These are phyloP conservation scores for Pseudozyma sp. DNA, from an alignment of 1,284 basidiomycete species.

Conservation along the genomic window DNA sequence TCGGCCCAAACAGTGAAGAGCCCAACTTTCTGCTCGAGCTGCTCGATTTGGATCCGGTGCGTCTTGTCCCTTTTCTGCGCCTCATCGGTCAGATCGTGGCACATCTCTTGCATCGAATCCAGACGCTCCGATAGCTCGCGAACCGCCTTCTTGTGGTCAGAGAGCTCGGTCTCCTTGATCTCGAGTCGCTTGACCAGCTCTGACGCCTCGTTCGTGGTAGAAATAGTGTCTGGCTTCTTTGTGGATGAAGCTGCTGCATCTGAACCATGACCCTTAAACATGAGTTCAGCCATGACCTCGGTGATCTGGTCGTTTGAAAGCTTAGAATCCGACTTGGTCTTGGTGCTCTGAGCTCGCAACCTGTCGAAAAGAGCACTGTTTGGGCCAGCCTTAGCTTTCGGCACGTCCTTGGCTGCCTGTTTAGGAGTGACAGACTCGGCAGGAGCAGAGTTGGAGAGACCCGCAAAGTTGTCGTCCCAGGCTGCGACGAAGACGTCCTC, in stretches of 20 bases:
- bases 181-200: conserved; percentile 16
- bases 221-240: background rate
- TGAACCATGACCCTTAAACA: conserved; percentile 8
- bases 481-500: conserved; percentile 40
- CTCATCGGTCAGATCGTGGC: conserved; percentile 42
- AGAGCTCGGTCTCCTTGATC: conserved; percentile 21
- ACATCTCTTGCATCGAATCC: conserved; percentile 34
- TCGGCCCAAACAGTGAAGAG: conserved; percentile 47
- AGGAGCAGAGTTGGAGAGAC: conserved; percentile 1
- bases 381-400: conserved; percentile 12
- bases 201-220: background rate
- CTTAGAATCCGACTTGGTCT: background rate
- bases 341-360: conserved; percentile 18
- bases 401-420: background rate
- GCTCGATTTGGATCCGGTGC: conserved; percentile 34
- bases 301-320: conserved; percentile 7
- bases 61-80: conserved; percentile 33
- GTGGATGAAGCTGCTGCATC: background rate
- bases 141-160: conserved; percentile 12
- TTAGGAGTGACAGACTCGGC: background rate
- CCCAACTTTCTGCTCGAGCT: conserved; percentile 45
- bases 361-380: conserved; percentile 23
- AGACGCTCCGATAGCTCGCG: conserved; percentile 33
- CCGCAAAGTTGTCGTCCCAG: conserved; percentile 35
- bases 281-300: conserved; percentile 32